Evolutionary conservation across 2,329 filamentous ascomycete species (phyloP), one percentile per base, ranked within the genome.

Genomic region (Simplicillium sp.): DNA sequence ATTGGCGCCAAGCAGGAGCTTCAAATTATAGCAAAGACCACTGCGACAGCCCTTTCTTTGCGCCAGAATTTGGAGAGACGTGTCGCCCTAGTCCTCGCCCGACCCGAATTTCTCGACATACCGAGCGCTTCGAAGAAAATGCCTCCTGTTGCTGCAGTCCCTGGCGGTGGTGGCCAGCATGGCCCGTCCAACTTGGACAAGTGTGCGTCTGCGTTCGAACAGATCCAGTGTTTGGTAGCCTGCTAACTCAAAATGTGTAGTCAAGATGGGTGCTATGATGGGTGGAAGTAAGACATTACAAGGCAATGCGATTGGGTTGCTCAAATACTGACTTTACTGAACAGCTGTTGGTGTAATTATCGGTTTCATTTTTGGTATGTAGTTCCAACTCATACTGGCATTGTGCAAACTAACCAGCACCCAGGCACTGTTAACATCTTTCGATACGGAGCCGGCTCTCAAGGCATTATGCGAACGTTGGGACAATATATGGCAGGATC

Each of bases 181-280:
- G 72, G 70, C 49, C 70, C 67, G 25, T 74, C 71, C 35, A 71
- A 64, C 44, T 56, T 72, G 45, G 73, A 77, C 57, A 77, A 77
- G 62, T 60, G 73, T 76, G 67, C 44, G 56, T 41, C 11, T 37
- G 16, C 43, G 43, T 44, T 45, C 49, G 45, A 56, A 49, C 20
- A 25, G 9, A 25, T 25, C 5, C 20, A 25, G 5, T 25, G 9
- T 25, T 25, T 25, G 20, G 20, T 25, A 25, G 20, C 20, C 20
- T 51, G 41, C 51, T 39, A 39, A 44, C 37, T 3, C 5, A 44
- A 40, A 38, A 14, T 31, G 36, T 38, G 53, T 60, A 94, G 88
- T 89, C 64, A 96, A 95, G 73, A 96, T 97, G 88, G 92, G 92
- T 54, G 88, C 85, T 48, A 82, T 98, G 82, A 97, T 97, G 88